Evolutionary conservation across 768 basidiomycete genomes (phyloP).

Genomic region (Naganishia randhawae): DNA sequence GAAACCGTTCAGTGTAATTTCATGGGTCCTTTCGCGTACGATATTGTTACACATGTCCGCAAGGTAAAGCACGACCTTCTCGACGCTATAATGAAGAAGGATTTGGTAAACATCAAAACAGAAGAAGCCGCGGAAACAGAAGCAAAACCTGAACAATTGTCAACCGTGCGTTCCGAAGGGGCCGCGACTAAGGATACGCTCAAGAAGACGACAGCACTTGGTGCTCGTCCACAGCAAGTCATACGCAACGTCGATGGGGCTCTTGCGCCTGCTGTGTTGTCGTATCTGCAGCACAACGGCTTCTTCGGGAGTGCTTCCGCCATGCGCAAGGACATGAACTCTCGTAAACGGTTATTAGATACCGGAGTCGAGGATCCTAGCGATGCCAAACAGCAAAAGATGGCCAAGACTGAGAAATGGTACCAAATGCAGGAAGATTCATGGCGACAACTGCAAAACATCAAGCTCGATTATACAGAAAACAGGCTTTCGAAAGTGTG

Average conservation of each 20-base stretch:
- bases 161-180: background rate
- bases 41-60: constrained; percentile 70
- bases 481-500: constrained; percentile 15
- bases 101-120: background rate
- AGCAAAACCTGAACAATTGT: background rate
- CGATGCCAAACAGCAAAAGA: background rate
- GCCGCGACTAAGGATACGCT: background rate
- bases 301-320: constrained; percentile 9
- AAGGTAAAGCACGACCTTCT: background rate
- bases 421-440: constrained; percentile 2
- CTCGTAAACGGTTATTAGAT: constrained; percentile 10
- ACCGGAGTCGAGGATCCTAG: background rate
- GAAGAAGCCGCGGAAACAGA: background rate
- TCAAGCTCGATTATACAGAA: constrained; percentile 3
- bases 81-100: background rate
- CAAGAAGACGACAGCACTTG: background rate
- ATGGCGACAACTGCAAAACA: constrained; percentile 7
- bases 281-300: constrained; percentile 8
- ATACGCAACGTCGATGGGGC: constrained; percentile 16
- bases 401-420: constrained; percentile 14
- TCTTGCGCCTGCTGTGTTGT: constrained; percentile 15
- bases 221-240: constrained; percentile 1
- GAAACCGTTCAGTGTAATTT: constrained; percentile 85
- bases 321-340: constrained; percentile 19
- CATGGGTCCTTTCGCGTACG: constrained; percentile 76